phyloP scores from a whole-genome alignment of 1,284 basidiomycete species.

The Albatrellus sp. region DNA sequence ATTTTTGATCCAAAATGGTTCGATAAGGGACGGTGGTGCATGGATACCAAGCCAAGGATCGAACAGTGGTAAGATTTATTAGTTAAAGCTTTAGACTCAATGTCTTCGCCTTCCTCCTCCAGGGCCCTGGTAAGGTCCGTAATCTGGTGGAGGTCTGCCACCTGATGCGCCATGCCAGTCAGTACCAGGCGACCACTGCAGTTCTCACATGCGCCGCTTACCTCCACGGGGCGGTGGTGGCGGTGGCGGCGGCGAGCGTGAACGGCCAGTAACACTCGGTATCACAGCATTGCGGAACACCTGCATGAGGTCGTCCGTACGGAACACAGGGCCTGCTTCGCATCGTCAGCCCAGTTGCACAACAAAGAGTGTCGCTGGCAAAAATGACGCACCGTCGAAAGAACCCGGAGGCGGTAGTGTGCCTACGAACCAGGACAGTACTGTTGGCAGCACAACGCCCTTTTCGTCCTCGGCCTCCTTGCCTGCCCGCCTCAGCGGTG shows the following conservation, averaged over 20 bases:
- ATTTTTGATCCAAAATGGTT: no score
- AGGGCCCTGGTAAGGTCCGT: constrained; percentile 29
- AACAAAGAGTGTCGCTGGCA: constrained; percentile 8
- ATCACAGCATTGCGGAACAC: constrained; percentile 67
- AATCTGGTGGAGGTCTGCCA: constrained; percentile 32
- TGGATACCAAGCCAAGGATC: not conserved
- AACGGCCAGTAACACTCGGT: constrained; percentile 37
- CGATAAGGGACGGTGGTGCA: no score
- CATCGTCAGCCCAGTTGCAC: constrained; percentile 5
- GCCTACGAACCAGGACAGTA: constrained; percentile 72
- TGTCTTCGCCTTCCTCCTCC: constrained; percentile 18
- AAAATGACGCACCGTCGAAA: constrained; percentile 66
- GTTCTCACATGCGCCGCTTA: constrained; percentile 11
- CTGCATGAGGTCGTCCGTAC: constrained; percentile 78
- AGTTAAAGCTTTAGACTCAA: not conserved
- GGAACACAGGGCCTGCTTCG: constrained; percentile 67
- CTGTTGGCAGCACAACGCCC: constrained; percentile 39
- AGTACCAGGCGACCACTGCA: not conserved
- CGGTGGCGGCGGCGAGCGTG: constrained; percentile 33
- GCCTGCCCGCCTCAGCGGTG: constrained; percentile 26
- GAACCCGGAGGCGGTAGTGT: constrained; percentile 55
- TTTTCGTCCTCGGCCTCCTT: constrained; percentile 35
- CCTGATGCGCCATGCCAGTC: constrained; percentile 8
- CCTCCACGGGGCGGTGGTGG: constrained; percentile 34
- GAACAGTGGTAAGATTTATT: no score